Evolutionary conservation across 495 filamentous ascomycete genomes (phyloP).

Genomic region (Thozetella sp.): DNA sequence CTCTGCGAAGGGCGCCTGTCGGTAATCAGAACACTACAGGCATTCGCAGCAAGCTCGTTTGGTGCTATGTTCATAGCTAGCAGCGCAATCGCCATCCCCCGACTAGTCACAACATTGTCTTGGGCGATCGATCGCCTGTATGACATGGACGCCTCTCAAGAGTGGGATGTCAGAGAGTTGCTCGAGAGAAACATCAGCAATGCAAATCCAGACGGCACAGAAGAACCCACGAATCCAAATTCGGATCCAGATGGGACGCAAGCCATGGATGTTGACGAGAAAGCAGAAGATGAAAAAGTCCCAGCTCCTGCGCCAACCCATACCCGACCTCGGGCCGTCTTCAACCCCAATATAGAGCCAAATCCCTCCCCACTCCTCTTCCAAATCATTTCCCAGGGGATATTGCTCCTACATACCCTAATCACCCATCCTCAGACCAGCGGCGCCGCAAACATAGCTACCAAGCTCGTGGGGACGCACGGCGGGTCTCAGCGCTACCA

Average conservation of each 20-base stretch:
- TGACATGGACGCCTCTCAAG: slow-evolving; percentile 27
- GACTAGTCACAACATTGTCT: slow-evolving; percentile 35
- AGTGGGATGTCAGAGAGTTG: neutral
- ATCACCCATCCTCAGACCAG: slow-evolving; percentile 36
- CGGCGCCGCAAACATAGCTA: slow-evolving; percentile 29
- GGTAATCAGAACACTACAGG: slow-evolving; percentile 33
- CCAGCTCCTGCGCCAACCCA: neutral
- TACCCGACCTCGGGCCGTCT: neutral
- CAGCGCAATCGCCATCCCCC: slow-evolving; percentile 38
- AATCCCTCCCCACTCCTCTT: slow-evolving; percentile 13
- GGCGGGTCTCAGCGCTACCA: slow-evolving; percentile 42
- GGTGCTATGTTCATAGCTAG: slow-evolving; percentile 36
- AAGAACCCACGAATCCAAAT: neutral
- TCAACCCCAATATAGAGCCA: slow-evolving; percentile 1
- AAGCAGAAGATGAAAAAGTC: neutral
- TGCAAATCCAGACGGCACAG: neutral
- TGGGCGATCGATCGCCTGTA: slow-evolving; percentile 45
- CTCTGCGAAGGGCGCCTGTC: slow-evolving; percentile 25
- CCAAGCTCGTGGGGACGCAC: slow-evolving; percentile 33
- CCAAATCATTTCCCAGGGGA: slow-evolving; percentile 24
- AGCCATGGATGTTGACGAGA: slow-evolving; percentile 7
- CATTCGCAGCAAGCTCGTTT: slow-evolving; percentile 37
- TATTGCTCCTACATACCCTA: slow-evolving; percentile 40
- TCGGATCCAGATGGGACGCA: neutral
- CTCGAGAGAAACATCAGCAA: neutral